Conservation (phyloP, 768 basidiomycete genomes). For the Phanerochaete sordida region DNA sequence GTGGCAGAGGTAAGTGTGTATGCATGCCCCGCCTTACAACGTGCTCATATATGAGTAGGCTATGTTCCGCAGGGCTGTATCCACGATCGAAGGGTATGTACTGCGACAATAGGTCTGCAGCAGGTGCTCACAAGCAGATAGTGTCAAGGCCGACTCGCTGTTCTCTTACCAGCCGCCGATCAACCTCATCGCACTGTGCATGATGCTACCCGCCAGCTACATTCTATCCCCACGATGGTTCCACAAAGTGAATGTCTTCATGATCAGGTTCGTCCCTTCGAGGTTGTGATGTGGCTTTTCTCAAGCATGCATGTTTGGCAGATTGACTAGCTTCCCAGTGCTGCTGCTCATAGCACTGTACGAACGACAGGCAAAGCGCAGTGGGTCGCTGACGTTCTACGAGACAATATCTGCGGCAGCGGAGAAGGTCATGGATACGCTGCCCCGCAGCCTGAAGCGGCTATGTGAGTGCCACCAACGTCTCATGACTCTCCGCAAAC, state of each 20-base stretch:
- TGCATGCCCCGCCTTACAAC: not conserved
- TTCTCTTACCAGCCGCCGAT: constrained; percentile 95
- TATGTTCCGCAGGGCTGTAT: constrained; percentile 93
- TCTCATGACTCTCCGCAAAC: not conserved
- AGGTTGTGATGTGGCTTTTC: not conserved
- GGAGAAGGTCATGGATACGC: constrained; percentile 67
- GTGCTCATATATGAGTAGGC: constrained; percentile 43
- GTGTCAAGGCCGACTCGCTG: constrained; percentile 86
- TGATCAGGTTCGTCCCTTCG: constrained; percentile 58
- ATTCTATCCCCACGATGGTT: constrained; percentile 94
- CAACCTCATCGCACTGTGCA: constrained; percentile 80
- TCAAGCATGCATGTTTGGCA: constrained; percentile 23
- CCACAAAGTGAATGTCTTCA: constrained; percentile 90
- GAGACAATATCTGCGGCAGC: constrained; percentile 67
- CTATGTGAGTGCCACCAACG: constrained; percentile 50
- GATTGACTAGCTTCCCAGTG: constrained; percentile 81
- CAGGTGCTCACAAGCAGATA: constrained; percentile 12
- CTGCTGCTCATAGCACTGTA: constrained; percentile 78
- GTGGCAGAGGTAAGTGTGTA: constrained; percentile 67
- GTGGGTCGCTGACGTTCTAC: constrained; percentile 60
- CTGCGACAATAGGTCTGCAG: not conserved
- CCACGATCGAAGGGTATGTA: constrained; percentile 86
- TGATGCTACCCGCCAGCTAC: constrained; percentile 87
- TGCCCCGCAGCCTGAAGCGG: constrained; percentile 74
- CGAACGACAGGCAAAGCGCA: constrained; percentile 77